A percentile compares a stretch with the other conserved stretches of the same genome.
Conservation (phyloP, 257 asterid species). For the Parsonsia alboflavescens region DNA sequence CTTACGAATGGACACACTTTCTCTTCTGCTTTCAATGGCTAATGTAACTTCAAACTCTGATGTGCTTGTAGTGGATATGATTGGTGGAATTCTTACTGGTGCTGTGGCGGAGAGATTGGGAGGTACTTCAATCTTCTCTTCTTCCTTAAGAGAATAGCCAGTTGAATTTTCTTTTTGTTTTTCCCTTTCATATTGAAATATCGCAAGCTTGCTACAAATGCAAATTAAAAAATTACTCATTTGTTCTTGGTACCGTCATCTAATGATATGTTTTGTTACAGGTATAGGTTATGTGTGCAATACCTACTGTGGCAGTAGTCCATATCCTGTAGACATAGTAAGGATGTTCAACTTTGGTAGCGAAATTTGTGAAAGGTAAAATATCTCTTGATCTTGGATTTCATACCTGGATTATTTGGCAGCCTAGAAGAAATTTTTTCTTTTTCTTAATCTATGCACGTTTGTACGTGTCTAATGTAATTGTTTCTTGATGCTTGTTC, state of each 20-base stretch:
- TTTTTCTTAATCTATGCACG: background rate
- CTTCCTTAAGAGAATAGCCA: background rate
- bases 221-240: background rate
- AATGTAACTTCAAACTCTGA: slow-evolving; percentile 72
- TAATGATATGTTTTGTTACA: slow-evolving; percentile 17
- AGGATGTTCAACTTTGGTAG: slow-evolving; percentile 85
- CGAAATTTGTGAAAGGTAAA: slow-evolving; percentile 71
- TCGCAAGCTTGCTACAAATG: background rate
- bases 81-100: slow-evolving; percentile 78
- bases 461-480: background rate
- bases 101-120: slow-evolving; percentile 95
- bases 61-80: slow-evolving; percentile 84
- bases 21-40: slow-evolving; percentile 81
- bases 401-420: background rate
- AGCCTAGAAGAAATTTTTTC: background rate
- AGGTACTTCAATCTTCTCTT: slow-evolving; percentile 36
- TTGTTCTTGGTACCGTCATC: background rate
- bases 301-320: slow-evolving; percentile 51
- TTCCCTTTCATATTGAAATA: background rate
- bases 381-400: slow-evolving; percentile 3
- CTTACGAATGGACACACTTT: slow-evolving; percentile 81
- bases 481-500: background rate
- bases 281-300: slow-evolving; percentile 92
- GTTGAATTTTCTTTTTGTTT: background rate
- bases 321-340: slow-evolving; percentile 58